Base-by-base conservation (phyloP, 2,329 filamentous ascomycete genomes). In the Cladophialophora carrionii region DNA sequence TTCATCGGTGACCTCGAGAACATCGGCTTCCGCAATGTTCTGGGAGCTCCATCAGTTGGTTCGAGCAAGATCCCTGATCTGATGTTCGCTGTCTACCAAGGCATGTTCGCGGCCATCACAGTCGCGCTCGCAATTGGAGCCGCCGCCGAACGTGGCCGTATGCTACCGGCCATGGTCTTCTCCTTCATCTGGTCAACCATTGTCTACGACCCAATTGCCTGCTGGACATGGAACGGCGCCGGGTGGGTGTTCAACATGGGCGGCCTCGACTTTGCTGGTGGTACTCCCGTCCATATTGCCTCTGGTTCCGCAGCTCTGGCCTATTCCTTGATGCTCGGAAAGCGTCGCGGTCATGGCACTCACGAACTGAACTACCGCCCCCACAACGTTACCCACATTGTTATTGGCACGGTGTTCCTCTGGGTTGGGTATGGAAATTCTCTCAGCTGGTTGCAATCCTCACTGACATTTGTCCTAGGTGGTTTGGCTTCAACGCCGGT, bases 401-500 rank as follows among this genome's bases (percentile, higher is more conserved):
- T 96, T 59, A 90, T 96, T 62, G 92, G 92, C 32, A 96, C 92
- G 2, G 91, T 96, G 54, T 96, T 96, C 79, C 87, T 96, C 17
- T 96, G 92, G 92, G 90, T 96, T 17, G 92, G 92, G 61, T 70
- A 68, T 3, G 65, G 68, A n/a, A n/a, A n/a, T 48, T 43, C 29
- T 26, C 22, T 10, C 3, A 12, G 17, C 3, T 9, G 31, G 32
- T 46, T 29, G 24, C 22, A 3, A 55, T 12, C 12, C 10, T 41
- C 17, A 41, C 65, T 67, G 96, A 96, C 62, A 17, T 59, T 5
- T 46, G 6, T 22, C 53, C n/a, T 32, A 70, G 70, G 34, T 96
- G 92, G 92, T 96, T 96, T 74, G 92, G 92, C 55, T 96, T 96
- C 86, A 96, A 96, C 73, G 91, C 90, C 57, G 92, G 92, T 69